phyloP scores from a whole-genome alignment of 495 filamentous ascomycete genomes.

The Hypoxylon fragiforme region DNA sequence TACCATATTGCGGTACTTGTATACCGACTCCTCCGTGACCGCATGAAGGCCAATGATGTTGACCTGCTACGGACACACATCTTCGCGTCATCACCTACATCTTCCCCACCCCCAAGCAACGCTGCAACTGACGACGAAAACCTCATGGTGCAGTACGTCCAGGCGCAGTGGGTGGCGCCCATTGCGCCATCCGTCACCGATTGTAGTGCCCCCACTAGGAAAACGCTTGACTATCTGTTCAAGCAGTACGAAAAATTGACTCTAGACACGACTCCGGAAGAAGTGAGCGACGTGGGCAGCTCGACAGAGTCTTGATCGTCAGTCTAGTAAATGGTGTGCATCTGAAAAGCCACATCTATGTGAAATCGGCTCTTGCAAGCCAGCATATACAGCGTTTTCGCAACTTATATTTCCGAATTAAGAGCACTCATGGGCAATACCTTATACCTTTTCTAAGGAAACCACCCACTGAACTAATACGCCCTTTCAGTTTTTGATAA shows the following conservation, averaged over 20 bases:
- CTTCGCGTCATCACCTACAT: constrained; percentile 10
- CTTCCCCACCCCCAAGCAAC: background rate
- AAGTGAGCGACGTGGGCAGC: constrained; percentile 12
- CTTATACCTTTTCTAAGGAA: too few relatives aligned
- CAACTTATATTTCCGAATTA: too few relatives aligned
- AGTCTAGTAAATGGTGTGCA: background rate
- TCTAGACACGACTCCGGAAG: constrained; percentile 7
- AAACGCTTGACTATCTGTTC: constrained; percentile 20
- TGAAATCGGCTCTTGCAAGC: too few relatives aligned
- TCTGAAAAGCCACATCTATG: background rate
- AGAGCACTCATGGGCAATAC: too few relatives aligned
- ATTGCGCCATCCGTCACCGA: constrained; percentile 1
- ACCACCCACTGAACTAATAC: too few relatives aligned
- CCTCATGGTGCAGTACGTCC: constrained; percentile 28
- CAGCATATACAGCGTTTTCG: too few relatives aligned
- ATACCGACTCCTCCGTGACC: constrained; percentile 25
- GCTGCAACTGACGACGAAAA: constrained; percentile 26
- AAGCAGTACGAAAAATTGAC: constrained; percentile 30
- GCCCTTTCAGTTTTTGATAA: too few relatives aligned
- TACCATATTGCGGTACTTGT: constrained; percentile 35
- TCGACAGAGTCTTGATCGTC: background rate
- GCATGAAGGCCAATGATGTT: constrained; percentile 26
- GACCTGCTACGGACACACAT: constrained; percentile 29
- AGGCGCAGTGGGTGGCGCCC: constrained; percentile 26
- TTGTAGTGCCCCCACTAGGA: background rate